Percentiles rank a stretch among this genome's conserved stretches.
Conservation (phyloP, 108 stramenopile genomes). For the Schizochytrium sp. region DNA sequence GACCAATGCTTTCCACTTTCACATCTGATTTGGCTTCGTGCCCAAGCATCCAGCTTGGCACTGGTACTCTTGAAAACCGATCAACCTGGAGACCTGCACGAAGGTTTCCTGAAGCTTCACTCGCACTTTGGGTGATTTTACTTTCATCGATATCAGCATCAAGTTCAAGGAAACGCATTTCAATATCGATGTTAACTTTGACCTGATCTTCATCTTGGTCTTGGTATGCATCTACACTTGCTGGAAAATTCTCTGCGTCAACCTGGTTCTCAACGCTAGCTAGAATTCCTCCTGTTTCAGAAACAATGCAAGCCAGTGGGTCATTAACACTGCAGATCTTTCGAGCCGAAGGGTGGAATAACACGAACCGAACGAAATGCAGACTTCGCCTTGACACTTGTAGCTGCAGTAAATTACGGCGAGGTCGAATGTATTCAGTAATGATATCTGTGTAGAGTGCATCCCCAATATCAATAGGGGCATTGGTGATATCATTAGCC, state of each 20-base stretch:
- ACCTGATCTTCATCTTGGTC: neutral
- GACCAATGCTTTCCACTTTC: neutral
- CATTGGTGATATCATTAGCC: constrained; percentile 30
- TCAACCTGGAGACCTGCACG: neutral
- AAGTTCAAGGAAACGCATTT: constrained; percentile 33
- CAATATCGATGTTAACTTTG: neutral
- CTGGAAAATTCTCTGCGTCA: constrained; percentile 27
- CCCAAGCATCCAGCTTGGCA: constrained; percentile 22
- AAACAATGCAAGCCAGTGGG: constrained; percentile 6
- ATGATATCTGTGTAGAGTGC: constrained; percentile 1
- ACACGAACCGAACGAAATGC: constrained; percentile 5
- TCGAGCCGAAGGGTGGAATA: neutral
- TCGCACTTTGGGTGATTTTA: neutral
- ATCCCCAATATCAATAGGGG: constrained; percentile 1
- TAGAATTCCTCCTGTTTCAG: neutral
- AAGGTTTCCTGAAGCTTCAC: neutral
- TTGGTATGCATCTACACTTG: neutral
- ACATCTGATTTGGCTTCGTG: neutral
- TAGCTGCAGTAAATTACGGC: neutral
- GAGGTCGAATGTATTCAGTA: constrained; percentile 41
- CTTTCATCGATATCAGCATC: neutral
- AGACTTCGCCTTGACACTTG: neutral
- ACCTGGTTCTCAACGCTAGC: neutral
- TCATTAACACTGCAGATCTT: neutral
- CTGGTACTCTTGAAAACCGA: neutral